Percentiles rank a stretch among this genome's conserved stretches.
These are phyloP conservation scores for Ulota crispa DNA, from an alignment of 225 moss, liverwort and hornwort genomes.

Conservation along the genomic window DNA sequence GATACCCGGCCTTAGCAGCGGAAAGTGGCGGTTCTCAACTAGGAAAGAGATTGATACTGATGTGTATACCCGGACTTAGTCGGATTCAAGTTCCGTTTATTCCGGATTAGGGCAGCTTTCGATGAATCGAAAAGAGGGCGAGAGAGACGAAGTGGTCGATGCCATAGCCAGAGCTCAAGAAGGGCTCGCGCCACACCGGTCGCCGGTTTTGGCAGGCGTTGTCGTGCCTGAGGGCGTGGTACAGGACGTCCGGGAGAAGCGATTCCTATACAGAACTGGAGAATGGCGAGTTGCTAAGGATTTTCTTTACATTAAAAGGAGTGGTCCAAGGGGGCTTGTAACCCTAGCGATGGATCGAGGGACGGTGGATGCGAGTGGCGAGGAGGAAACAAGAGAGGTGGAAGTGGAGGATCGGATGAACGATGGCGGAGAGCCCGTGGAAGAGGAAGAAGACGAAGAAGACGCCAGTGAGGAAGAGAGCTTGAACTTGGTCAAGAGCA, in stretches of 20 bases:
- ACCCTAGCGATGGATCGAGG: constrained; percentile 47
- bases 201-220: not conserved
- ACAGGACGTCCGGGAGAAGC: not conserved
- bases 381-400: constrained; percentile 19
- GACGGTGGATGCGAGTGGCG: constrained; percentile 12
- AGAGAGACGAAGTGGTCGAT: not conserved
- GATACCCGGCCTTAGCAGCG: not conserved
- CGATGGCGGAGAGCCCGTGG: not conserved
- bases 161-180: constrained; percentile 35
- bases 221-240: not conserved
- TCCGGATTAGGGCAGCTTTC: constrained; percentile 4
- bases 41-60: accelerated
- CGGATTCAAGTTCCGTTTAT: not conserved
- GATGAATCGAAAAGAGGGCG: not conserved
- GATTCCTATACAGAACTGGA: not conserved
- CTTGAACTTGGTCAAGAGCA: constrained; percentile 68
- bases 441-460: constrained; percentile 49
- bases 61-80: not conserved
- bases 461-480: constrained; percentile 42
- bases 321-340: constrained; percentile 6
- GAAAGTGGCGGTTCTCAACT: not conserved
- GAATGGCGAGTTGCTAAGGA: constrained; percentile 20
- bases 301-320: not conserved
- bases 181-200: not conserved
- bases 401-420: constrained; percentile 24